Percentiles rank a stretch among this genome's conserved stretches.
Conservation (phyloP, 495 filamentous ascomycete species). For the Penicillium verhagenii region DNA sequence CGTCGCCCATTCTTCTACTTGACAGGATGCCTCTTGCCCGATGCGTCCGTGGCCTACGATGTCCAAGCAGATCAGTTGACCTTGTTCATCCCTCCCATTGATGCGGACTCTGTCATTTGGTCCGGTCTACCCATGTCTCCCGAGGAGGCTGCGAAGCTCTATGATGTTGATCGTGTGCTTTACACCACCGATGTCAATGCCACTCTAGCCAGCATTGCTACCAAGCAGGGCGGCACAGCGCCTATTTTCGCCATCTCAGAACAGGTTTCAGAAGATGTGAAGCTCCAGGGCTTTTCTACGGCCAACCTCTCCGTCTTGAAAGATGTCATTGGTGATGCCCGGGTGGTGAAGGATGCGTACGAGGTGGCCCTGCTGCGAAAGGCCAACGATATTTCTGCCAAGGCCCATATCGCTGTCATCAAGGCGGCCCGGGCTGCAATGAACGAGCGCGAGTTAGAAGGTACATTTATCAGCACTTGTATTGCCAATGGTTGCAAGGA, state of each 20-base stretch:
- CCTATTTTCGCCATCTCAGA: slow-evolving; percentile 68
- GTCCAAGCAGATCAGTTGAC: slow-evolving; percentile 68
- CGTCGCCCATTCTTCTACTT: slow-evolving; percentile 94
- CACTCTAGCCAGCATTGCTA: slow-evolving; percentile 49
- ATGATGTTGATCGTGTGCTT: slow-evolving; percentile 79
- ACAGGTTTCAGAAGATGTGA: slow-evolving; percentile 64
- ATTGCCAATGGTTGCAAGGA: slow-evolving; percentile 71
- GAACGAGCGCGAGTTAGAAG: slow-evolving; percentile 84
- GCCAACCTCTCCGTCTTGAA: slow-evolving; percentile 64
- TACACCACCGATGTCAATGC: slow-evolving; percentile 69
- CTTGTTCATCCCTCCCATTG: slow-evolving; percentile 88
- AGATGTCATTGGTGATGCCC: slow-evolving; percentile 70
- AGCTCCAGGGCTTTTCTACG: slow-evolving; percentile 60
- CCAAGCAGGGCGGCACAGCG: slow-evolving; percentile 44
- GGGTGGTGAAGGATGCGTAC: slow-evolving; percentile 80
- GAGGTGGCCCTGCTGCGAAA: slow-evolving; percentile 81
- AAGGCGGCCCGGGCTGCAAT: slow-evolving; percentile 59
- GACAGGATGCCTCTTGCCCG: slow-evolving; percentile 78
- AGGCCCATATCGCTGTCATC: slow-evolving; percentile 71
- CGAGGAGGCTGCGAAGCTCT: slow-evolving; percentile 70
- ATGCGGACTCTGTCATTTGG: slow-evolving; percentile 93
- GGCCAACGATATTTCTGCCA: slow-evolving; percentile 78
- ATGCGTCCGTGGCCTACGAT: slow-evolving; percentile 81
- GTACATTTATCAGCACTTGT: slow-evolving; percentile 70
- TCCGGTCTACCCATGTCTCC: slow-evolving; percentile 77